Conservation (phyloP, 352 stramenopile species). For the Phytopythium delawarense region DNA sequence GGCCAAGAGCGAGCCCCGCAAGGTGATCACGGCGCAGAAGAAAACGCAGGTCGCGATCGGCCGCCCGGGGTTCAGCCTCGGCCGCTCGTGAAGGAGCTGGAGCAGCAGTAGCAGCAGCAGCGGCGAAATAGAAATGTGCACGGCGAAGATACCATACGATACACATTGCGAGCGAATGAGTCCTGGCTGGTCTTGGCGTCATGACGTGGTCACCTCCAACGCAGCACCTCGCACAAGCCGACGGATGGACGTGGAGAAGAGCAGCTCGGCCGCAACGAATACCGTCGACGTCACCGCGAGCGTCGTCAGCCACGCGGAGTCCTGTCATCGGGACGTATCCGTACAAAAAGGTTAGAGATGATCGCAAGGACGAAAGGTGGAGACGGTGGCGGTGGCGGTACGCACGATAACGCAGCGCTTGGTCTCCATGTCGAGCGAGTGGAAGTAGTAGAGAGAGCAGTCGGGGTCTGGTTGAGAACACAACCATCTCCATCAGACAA, state of each 20-base stretch:
- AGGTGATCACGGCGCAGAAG: slow-evolving; percentile 55
- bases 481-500: background rate
- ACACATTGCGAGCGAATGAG: background rate
- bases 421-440: slow-evolving; percentile 33
- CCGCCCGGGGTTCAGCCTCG: slow-evolving; percentile 74
- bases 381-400: background rate
- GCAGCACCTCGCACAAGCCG: slow-evolving; percentile 15
- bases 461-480: slow-evolving; percentile 39
- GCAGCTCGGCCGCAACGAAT: slow-evolving; percentile 36
- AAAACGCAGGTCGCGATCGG: slow-evolving; percentile 78
- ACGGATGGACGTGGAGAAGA: slow-evolving; percentile 32
- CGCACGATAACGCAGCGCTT: slow-evolving; percentile 59
- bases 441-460: slow-evolving; percentile 63
- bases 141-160: background rate
- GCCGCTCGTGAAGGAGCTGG: slow-evolving; percentile 37
- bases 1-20: slow-evolving; percentile 28
- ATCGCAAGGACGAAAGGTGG: background rate
- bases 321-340: slow-evolving; percentile 15
- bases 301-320: slow-evolving; percentile 29
- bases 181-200: background rate
- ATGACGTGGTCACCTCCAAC: background rate
- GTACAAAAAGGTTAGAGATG: background rate
- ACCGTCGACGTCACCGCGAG: slow-evolving; percentile 28
- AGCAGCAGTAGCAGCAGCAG: background rate
- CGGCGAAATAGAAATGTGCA: background rate